Evolutionary conservation across 805 yeast species (phyloP).

Genomic region (Yamadazyma akitaensis): DNA sequence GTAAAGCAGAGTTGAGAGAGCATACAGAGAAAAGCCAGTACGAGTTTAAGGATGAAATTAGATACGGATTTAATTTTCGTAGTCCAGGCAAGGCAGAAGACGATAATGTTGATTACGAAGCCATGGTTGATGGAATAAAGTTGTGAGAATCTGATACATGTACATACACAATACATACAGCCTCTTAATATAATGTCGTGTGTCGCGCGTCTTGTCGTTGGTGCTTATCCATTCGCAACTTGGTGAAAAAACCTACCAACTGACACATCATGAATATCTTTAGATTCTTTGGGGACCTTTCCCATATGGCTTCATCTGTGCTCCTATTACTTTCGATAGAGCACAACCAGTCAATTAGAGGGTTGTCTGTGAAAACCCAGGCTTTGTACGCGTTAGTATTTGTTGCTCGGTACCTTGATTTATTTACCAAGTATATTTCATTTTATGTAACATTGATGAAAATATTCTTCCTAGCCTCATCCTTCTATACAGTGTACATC

Average conservation of each 20-base stretch:
- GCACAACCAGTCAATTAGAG: conserved; percentile 63
- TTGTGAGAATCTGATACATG: conserved; percentile 1
- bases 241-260: neutral
- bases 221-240: neutral
- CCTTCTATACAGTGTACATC: conserved; percentile 70
- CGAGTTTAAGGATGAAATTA: conserved; percentile 2
- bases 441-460: conserved; percentile 81
- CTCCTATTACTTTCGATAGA: conserved; percentile 71
- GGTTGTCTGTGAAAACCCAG: conserved; percentile 89
- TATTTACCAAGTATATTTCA: conserved; percentile 53
- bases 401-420: conserved; percentile 37
- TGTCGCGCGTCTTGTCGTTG: neutral
- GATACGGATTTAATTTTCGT: conserved; percentile 10
- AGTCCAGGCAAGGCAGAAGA: conserved; percentile 9
- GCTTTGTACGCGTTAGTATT: conserved; percentile 55
- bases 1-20: conserved; percentile 15
- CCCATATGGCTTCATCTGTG: conserved; percentile 78
- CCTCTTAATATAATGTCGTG: neutral
- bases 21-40: conserved; percentile 11
- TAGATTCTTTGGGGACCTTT: conserved; percentile 62
- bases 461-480: conserved; percentile 70
- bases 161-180: neutral
- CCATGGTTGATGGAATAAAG: conserved; percentile 8
- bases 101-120: conserved; percentile 23
- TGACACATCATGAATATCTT: conserved; percentile 36